Evolutionary conservation across 2,329 filamentous ascomycete genomes (phyloP), one percentile per base, ranked within the genome.

Genomic region (Alternaria ventricosa): DNA sequence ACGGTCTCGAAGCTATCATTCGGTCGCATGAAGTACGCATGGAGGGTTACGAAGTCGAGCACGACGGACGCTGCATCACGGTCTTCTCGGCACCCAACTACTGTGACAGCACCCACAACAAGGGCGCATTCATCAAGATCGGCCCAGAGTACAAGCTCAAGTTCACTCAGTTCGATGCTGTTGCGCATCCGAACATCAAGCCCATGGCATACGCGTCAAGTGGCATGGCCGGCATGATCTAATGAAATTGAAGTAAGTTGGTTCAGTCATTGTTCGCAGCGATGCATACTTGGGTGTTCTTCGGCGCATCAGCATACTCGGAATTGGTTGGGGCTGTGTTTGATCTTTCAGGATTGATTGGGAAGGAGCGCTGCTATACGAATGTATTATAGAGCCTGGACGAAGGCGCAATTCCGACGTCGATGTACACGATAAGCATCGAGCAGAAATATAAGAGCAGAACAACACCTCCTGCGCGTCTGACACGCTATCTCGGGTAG

Each of bases 11-110:
- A 69, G 96, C 96, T 49, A 91, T 99, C 69, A 99, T 99, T 74
- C 91, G 96, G 73, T 97, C 94, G 76, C 96, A 99, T 83, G 96
- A 99, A 81, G 96, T 99, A 27, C 90, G 96, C 73, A 99, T 99
- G 96, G 94, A 96, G 64, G 96, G 96, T n/a, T 99, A 98, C 77
- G 95, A 99, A 80, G 92, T 97, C 71, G 95, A 99, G 85, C 96
- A 99, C 79, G 92, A 96, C 73, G 96, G 95, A 68, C 90, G 89
- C 73, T 99, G 96, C 80, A 97, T 99, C 73, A 99, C 96, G 89
- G 96, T 99, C 72, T 99, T 99, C 85, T 98, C 95, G 44, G 96
- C 96, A 25, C 96, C 96, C 43, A 97, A 90, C 81, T 99, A 99
- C 81, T 99, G 96, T 82, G 96, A 99, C 79, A 93, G 93, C 73